These are phyloP conservation scores for Aspergillus texensis DNA, from an alignment of 2,329 filamentous ascomycete genomes.

Conservation along the genomic window DNA sequence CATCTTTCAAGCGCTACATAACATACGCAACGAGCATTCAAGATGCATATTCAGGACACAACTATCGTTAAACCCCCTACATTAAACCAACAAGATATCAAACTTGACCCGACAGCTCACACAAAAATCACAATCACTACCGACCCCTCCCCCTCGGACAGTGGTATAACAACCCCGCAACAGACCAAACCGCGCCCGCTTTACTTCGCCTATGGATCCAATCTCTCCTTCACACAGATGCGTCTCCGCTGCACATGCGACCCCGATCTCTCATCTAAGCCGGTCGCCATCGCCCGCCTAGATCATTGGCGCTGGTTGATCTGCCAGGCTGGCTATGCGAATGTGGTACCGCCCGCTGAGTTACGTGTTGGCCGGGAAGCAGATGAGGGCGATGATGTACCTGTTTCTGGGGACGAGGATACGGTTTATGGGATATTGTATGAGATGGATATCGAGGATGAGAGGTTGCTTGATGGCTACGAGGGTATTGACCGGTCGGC, in stretches of 20 bases:
- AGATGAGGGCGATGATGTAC: slow-evolving; percentile 20
- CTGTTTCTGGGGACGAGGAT: slow-evolving; percentile 27
- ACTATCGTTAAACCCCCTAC: neutral
- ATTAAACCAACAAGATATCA: slow-evolving; percentile 1
- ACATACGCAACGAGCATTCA: neutral
- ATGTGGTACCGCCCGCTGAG: slow-evolving; percentile 36
- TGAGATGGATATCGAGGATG: slow-evolving; percentile 41
- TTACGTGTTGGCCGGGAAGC: slow-evolving; percentile 27
- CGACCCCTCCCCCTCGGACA: slow-evolving; percentile 10
- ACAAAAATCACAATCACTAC: slow-evolving; percentile 10
- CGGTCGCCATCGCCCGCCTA: slow-evolving; percentile 43
- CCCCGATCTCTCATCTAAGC: slow-evolving; percentile 35
- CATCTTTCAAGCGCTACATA: neutral
- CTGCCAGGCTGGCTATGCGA: slow-evolving; percentile 45
- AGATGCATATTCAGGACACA: neutral
- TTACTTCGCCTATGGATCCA: slow-evolving; percentile 50
- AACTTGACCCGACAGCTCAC: neutral
- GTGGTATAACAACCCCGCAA: slow-evolving; percentile 23
- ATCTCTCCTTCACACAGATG: slow-evolving; percentile 48
- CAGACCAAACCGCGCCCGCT: slow-evolving; percentile 28
- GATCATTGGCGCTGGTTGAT: slow-evolving; percentile 46
- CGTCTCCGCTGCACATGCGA: slow-evolving; percentile 36
- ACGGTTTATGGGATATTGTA: slow-evolving; percentile 46
- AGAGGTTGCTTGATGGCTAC: slow-evolving; percentile 41
- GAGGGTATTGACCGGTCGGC: slow-evolving; percentile 38